phyloP scores from a whole-genome alignment of 2,329 filamentous ascomycete genomes.

The Coniosporium tulheliwenetii region DNA sequence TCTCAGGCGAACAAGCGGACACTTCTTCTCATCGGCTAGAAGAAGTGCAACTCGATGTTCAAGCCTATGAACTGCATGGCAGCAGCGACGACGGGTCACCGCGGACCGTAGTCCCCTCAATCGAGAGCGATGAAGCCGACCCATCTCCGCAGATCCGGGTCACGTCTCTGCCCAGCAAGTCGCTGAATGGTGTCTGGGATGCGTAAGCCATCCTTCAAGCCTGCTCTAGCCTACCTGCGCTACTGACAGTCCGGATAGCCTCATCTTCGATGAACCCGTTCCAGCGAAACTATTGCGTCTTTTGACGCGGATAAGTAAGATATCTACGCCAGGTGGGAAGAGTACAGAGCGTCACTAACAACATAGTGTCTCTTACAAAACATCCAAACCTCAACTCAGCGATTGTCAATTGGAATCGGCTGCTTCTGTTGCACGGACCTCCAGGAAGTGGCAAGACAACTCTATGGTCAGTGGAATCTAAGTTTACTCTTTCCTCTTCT shows the following conservation, averaged over 20 bases:
- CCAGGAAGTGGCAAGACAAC: conserved; percentile 28
- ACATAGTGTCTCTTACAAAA: conserved; percentile 17
- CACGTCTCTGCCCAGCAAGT: conserved; percentile 20
- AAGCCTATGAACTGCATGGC: conserved; percentile 22
- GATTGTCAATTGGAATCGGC: conserved; percentile 28
- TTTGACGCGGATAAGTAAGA: conserved; percentile 21
- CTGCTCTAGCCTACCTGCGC: neutral
- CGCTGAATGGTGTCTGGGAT: conserved; percentile 27
- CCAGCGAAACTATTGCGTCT: conserved; percentile 24
- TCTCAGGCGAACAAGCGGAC: conserved; percentile 11
- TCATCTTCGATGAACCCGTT: conserved; percentile 28
- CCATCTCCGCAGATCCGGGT: conserved; percentile 15
- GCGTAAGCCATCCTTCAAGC: conserved; percentile 13
- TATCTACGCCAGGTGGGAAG: neutral
- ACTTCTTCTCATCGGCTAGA: conserved; percentile 12
- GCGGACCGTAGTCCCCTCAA: conserved; percentile 8
- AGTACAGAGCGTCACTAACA: neutral
- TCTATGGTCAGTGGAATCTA: conserved; percentile 18
- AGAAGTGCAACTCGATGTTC: conserved; percentile 24
- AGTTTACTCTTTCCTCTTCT: too few relatives aligned
- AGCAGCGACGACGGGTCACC: conserved; percentile 10
- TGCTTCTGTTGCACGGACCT: conserved; percentile 26
- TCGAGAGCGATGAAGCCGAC: conserved; percentile 10
- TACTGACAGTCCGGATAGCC: conserved; percentile 4
- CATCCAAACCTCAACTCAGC: conserved; percentile 18